Evolutionary conservation across 192 early-diverging fungal species (phyloP), one percentile per base, ranked within the genome.

Genomic region (Backusella circina): DNA sequence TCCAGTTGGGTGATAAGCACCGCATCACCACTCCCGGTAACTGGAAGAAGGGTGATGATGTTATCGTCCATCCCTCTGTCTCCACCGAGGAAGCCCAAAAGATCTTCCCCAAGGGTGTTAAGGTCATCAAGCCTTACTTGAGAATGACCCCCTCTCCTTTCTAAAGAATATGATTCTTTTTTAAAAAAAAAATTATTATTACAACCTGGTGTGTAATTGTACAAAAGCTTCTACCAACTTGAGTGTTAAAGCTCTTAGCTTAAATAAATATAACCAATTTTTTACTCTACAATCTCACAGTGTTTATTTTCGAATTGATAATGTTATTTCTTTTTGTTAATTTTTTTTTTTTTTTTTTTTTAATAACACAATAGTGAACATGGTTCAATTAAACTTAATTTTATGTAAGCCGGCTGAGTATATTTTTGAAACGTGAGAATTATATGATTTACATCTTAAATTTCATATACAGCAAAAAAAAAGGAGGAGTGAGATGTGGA

Each of bases 21-120:
- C 90, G 91, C 31, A 92, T 99, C 77, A 94, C 95, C 38, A 99
- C 98, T 30, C 98, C 98, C 15, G 96, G 90, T 76, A 92, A 96
- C 85, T 99, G 98, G 98, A 90, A 86, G 80, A 86, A 88, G 31
- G 93, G 91, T 31, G 89, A 93, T 51, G 91, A 96, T 64, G 96
- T 98, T 38, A 98, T 99, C 79, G 90, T 99, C 50, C 96, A 95
- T 77, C 91, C 93, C 72, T 88, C 90, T 15, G 91, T 98, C 39
- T 73, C 87, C 18, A 91, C 92, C 76, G 92, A 94, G 38, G 93
- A 95, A 80, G 98, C 96, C n/a, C 84, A 86, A 30, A 87, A 81
- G 73, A 78, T 94, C 6, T 98, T 98, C 90, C 95, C 95, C 12
- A 81, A 81, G 69, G 90, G 89, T 57, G 91, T 92, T 80, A 88